Conservation (phyloP, 2,329 filamentous ascomycete species). For the Neonectria hederae region DNA sequence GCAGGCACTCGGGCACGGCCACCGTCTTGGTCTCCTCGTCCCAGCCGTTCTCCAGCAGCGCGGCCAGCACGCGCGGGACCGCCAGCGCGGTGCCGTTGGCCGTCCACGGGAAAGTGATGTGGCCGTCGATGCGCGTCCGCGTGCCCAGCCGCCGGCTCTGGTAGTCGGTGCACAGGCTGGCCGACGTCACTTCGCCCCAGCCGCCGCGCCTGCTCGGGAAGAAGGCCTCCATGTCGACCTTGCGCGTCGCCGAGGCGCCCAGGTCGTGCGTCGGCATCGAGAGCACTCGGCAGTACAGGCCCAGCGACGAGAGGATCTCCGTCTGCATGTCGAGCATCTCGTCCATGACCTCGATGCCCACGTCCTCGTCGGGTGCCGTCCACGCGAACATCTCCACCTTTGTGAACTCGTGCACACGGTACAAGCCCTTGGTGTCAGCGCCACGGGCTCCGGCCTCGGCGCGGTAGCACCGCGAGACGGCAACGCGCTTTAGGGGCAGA, state of each 20-base stretch:
- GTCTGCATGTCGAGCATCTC: constrained; percentile 90
- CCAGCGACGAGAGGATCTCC: constrained; percentile 80
- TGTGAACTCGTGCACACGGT: constrained; percentile 97
- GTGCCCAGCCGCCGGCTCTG: constrained; percentile 86
- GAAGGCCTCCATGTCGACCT: constrained; percentile 92
- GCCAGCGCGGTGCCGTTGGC: constrained; percentile 95
- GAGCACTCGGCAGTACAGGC: constrained; percentile 85
- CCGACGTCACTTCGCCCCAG: constrained; percentile 93
- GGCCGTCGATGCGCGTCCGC: constrained; percentile 66
- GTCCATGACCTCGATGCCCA: constrained; percentile 71
- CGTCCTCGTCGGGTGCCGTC: constrained; percentile 68
- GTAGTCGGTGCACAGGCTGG: constrained; percentile 94
- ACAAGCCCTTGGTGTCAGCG: constrained; percentile 90
- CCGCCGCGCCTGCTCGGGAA: constrained; percentile 80
- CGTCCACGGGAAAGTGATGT: constrained; percentile 82
- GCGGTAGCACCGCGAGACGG: constrained; percentile 90
- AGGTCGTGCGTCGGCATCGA: constrained; percentile 93
- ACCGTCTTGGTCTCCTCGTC: constrained; percentile 74
- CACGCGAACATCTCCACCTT: constrained; percentile 99
- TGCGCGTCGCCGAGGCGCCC: constrained; percentile 85
- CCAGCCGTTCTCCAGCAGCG: constrained; percentile 91
- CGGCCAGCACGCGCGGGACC: constrained; percentile 87
- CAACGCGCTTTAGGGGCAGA: constrained; percentile 82
- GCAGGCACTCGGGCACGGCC: constrained; percentile 79
- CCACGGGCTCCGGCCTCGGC: constrained; percentile 93